Evolutionary conservation across 1,284 basidiomycete species (phyloP).

Genomic region (Retiboletus fuscus): DNA sequence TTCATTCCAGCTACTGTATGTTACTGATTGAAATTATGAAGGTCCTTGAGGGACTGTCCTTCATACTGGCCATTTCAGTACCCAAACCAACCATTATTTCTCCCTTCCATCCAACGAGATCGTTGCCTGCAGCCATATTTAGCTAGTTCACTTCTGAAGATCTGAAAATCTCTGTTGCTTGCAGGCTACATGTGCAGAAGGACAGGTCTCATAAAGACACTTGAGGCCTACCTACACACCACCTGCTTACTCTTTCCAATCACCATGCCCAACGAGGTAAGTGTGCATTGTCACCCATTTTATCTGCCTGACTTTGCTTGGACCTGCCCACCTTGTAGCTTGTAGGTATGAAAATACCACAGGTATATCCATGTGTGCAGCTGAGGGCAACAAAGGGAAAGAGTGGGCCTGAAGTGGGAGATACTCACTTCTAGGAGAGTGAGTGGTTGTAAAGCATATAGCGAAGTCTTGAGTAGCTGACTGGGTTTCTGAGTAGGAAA

Average conservation of each 20-base stretch:
- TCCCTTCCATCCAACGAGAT: slow-evolving; percentile 74
- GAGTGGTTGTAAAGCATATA: no score
- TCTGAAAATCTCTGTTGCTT: slow-evolving; percentile 43
- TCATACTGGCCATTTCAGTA: slow-evolving; percentile 91
- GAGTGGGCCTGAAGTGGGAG: no score
- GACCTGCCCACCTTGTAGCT: neutral
- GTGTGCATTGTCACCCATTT: slow-evolving; percentile 19
- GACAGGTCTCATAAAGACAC: slow-evolving; percentile 51
- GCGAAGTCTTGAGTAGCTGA: no score
- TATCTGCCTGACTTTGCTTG: neutral
- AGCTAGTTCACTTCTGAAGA: slow-evolving; percentile 46
- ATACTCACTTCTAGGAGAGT: no score
- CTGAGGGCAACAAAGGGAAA: no score
- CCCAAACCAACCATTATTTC: slow-evolving; percentile 85
- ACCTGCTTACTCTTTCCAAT: slow-evolving; percentile 70
- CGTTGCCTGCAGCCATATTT: slow-evolving; percentile 81
- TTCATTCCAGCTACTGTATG: slow-evolving; percentile 64
- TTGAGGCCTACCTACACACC: slow-evolving; percentile 90
- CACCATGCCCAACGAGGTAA: slow-evolving; percentile 80
- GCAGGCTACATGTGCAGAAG: slow-evolving; percentile 38
- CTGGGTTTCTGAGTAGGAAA: no score
- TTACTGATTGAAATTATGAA: slow-evolving; percentile 90
- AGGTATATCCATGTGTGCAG: no score
- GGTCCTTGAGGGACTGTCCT: slow-evolving; percentile 71
- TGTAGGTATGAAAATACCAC: slow-evolving; percentile 74